Percentiles rank a stretch among this genome's conserved stretches.
phyloP scores from a whole-genome alignment of 2,329 filamentous ascomycete genomes.

The Neonectria hederae region DNA sequence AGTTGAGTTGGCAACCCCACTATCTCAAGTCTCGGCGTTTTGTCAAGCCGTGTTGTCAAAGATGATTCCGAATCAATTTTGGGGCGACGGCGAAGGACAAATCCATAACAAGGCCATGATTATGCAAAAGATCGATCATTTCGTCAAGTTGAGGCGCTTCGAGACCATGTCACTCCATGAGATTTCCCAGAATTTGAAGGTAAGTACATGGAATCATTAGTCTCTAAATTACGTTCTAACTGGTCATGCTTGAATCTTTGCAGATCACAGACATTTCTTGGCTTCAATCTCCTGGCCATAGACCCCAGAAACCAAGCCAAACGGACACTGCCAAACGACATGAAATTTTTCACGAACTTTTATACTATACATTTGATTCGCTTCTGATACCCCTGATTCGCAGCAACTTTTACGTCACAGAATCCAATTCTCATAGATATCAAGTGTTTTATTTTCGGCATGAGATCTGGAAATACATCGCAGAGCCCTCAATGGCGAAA shows the following conservation, averaged over 20 bases:
- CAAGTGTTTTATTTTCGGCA: constrained; percentile 93
- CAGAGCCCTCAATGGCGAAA: constrained; percentile 74
- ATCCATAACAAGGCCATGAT: constrained; percentile 69
- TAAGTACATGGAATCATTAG: constrained; percentile 45
- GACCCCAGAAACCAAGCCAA: constrained; percentile 67
- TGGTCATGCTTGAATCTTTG: constrained; percentile 3
- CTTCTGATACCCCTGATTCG: constrained; percentile 87
- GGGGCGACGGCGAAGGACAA: constrained; percentile 67
- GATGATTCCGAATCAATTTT: constrained; percentile 79
- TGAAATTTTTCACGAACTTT: constrained; percentile 83
- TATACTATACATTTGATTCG: constrained; percentile 95
- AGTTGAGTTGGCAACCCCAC: constrained; percentile 73
- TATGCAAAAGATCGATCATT: constrained; percentile 76
- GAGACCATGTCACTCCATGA: constrained; percentile 85
- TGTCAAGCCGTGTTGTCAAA: constrained; percentile 79
- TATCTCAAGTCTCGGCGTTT: constrained; percentile 81
- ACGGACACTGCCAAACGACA: constrained; percentile 79
- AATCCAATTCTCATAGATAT: constrained; percentile 83
- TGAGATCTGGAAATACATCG: constrained; percentile 84
- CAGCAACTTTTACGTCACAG: constrained; percentile 93
- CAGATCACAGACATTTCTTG: constrained; percentile 76
- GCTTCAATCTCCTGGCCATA: constrained; percentile 68
- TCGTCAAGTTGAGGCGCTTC: constrained; percentile 80
- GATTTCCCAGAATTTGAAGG: constrained; percentile 78
- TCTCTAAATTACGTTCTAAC: neutral